Base-by-base conservation (phyloP, 2,329 filamentous ascomycete genomes). In the Fusarium sp. region DNA sequence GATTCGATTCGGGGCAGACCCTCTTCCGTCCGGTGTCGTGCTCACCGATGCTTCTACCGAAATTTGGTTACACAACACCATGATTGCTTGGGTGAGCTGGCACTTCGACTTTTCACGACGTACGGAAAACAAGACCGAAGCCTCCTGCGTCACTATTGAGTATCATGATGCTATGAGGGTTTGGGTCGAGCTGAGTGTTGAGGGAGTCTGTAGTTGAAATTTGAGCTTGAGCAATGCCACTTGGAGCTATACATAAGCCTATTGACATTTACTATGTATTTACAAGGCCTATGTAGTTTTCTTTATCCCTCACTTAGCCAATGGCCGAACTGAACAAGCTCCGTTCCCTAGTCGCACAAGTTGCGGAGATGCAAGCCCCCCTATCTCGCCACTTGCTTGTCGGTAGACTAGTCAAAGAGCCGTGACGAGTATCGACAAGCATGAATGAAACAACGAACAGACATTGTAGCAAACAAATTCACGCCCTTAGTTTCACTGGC, bases 41-140 rank as follows among this genome's bases (percentile, higher is more conserved):
- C 69, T 76, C 73, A 75, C 64, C 73, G 67, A 76, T 74, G 60
- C 70, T 58, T 76, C 64, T 61, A 71, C 61, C 64, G 61, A 76
- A 43, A 62, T 61, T 61, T 59, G 67, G 73, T 76, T 64, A 66
- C 73, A 76, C 73, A 76, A 31, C 41, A 20, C 63, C 73, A 45
- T 73, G 57, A 65, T 75, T 65, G 31, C 33, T 52, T n/a, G 45
- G 64, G 22, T 61, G 64, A 61, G 43, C 39, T 52, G 72, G 73
- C 72, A 73, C 60, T n/a, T 73, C 31, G 20, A 62, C 11, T 50
- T 52, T 33, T 56, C 67, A 73, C 57, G 61, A 63, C 31, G 54
- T 56, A 71, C 73, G 50, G 58, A 41, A 35, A 63, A 56, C 60
- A 60, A 68, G 65, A 43, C 62, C 50, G 43, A 69, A 69, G 58